Percentiles rank a stretch among this genome's conserved stretches.
Evolutionary conservation across 2,329 filamentous ascomycete species (phyloP).

Genomic region (Thermomyces lanuginosus): DNA sequence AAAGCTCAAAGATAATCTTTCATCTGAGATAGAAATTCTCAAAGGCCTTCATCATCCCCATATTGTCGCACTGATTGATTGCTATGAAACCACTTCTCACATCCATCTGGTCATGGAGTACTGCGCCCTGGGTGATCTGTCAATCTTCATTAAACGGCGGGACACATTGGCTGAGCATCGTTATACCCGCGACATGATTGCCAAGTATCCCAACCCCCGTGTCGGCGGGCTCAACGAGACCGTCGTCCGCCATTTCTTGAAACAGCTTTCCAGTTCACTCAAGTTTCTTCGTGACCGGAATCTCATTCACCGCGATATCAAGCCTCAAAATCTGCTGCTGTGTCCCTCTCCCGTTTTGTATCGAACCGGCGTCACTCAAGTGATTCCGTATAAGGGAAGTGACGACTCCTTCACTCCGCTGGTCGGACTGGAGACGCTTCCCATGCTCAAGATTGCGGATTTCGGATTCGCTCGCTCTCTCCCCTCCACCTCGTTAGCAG

Average conservation of each 20-base stretch:
- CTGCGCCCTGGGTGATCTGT: conserved; percentile 86
- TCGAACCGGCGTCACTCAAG: conserved; percentile 42
- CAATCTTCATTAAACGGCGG: conserved; percentile 89
- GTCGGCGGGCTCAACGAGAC: conserved; percentile 88
- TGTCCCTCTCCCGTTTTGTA: conserved; percentile 64
- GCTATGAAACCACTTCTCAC: conserved; percentile 67
- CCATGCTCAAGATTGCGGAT: conserved; percentile 94
- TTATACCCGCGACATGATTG: conserved; percentile 74
- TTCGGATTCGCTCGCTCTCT: conserved; percentile 95
- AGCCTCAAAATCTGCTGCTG: conserved; percentile 87
- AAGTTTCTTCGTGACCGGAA: conserved; percentile 73
- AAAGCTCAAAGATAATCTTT: conserved; percentile 92
- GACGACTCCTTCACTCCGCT: conserved; percentile 66
- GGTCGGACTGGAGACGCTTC: conserved; percentile 65
- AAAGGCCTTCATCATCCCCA: conserved; percentile 88
- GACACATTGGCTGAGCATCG: conserved; percentile 64
- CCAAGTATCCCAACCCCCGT: conserved; percentile 73
- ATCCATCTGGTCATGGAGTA: conserved; percentile 99
- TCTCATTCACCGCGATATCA: conserved; percentile 91
- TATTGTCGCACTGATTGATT: conserved; percentile 91
- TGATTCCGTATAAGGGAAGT: conserved; percentile 60
- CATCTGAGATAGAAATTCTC: conserved; percentile 88
- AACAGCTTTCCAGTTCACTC: conserved; percentile 83
- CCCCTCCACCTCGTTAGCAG: conserved; percentile 77
- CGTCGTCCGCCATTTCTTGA: conserved; percentile 87